Percentiles rank a stretch among this genome's conserved stretches.
Evolutionary conservation across 495 filamentous ascomycete species (phyloP).

Genomic region (Hypoxylon crocopeplum): DNA sequence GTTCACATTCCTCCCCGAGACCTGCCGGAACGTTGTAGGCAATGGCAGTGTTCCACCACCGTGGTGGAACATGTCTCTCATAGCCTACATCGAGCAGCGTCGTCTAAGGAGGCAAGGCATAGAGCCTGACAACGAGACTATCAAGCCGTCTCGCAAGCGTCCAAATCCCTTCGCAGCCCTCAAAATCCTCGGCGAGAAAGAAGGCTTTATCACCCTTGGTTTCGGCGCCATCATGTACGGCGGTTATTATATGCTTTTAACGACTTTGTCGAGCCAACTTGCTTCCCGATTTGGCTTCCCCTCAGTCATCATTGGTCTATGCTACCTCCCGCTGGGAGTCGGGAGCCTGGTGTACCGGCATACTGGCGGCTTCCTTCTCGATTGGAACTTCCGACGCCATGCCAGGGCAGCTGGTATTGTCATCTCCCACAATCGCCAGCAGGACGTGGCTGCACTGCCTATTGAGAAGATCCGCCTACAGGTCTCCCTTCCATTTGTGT

Average conservation of each 20-base stretch:
- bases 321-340: conserved; percentile 54
- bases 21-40: conserved; percentile 54
- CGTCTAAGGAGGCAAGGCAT: conserved; percentile 6
- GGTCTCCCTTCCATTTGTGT: conserved; percentile 46
- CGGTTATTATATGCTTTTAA: conserved; percentile 44
- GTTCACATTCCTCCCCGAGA: conserved; percentile 50
- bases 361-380: conserved; percentile 48
- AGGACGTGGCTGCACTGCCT: conserved; percentile 48
- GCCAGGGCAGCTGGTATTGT: conserved; percentile 40
- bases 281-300: conserved; percentile 48
- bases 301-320: conserved; percentile 52
- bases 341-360: conserved; percentile 47
- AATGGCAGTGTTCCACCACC: conserved; percentile 53
- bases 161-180: conserved; percentile 32
- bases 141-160: conserved; percentile 17
- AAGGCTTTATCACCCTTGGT: conserved; percentile 53
- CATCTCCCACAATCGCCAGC: conserved; percentile 49
- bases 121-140: background rate
- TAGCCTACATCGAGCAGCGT: conserved; percentile 27
- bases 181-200: conserved; percentile 50
- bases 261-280: conserved; percentile 45
- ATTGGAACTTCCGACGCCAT: conserved; percentile 52
- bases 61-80: conserved; percentile 48
- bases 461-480: conserved; percentile 52
- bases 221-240: conserved; percentile 41